Base-by-base conservation (phyloP, 345 rosid genomes). In the Luvunga scandens region DNA sequence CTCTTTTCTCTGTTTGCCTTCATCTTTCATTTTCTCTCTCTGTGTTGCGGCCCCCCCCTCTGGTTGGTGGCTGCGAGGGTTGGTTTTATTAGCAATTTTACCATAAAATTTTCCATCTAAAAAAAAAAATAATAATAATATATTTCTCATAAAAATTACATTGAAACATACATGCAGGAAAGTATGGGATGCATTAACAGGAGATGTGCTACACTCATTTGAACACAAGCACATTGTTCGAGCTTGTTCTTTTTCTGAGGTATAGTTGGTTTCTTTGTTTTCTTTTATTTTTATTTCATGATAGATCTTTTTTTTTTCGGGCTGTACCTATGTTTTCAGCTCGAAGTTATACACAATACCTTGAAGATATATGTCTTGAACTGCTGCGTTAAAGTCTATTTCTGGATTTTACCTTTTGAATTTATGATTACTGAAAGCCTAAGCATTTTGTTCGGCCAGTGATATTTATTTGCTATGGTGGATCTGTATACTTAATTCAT, bases 201-300 rank as follows among this genome's bases (percentile, higher is more conserved):
- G 88, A 42, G 84, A 83, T 65, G 86, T 56, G 50, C 39, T 85
- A 27, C 88, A 83, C 69, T 85, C 88, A 18, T 85, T 85, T 61
- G 88, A 83, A 45, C 88, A 85, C 75, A 85, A 83, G 81, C 88
- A 85, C 65, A 85, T 85, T 68, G 88, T 85, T 77, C 77, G 88
- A 45, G 88, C 88, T 30, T 85, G 84, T 31, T 61, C 88, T 50
- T 85, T 85, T 85, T 85, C 88, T 18, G 86, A 85, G 86, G 88
- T 85, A 68, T 36, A 68, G 2, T 66, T 71, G 60, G 39, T 36
- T 57, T 57, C 34, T 57, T 21, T 5, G 16, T 33, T 71, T 71
- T 66, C 9, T 13, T 62, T 45, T 45, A 12, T 3, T 27, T 66
- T n/a, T 73, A 45, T 66, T 24, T 10, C 5, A 28, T 50, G 14